Evolutionary conservation across 1,284 basidiomycete genomes (phyloP), one percentile per base, ranked within the genome.

Genomic region (Ustilago sp.): DNA sequence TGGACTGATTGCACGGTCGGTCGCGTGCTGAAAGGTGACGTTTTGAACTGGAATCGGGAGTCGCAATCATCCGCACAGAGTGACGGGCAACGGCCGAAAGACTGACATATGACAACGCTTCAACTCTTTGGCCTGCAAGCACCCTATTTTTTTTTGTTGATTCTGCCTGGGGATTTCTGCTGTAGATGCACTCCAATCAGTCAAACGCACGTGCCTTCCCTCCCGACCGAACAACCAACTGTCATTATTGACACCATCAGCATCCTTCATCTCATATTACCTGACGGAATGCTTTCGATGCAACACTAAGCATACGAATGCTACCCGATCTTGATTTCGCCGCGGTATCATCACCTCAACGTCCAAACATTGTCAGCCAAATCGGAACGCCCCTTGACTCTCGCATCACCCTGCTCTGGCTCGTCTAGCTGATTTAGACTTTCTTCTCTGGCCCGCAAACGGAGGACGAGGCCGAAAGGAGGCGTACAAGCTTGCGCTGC

Each of bases 191-290:
- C 4, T 12, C n/a, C 31, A 15, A 50, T 34, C 31, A 13, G n/a
- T 23, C 12, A 8, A 31, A 67, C 53, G 69, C 69, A 72, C 64
- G 69, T 67, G 63, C 69, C 69, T 64, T 60, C 13, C 32, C 35
- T n/a, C 39, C 12, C n/a, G n/a, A 31, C 54, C 58, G 36, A n/a
- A 28, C 23, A 28, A 28, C 23, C 23, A 28, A 28, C 23, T 2
- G 23, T 9, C 8, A 50, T 11, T 17, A 50, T 50, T 34, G 35
- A 39, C 38, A 23, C 23, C 54, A 39, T 23, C 4, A 57, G 3
- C 34, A 3, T n/a, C 17, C 12, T 13, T 54, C n/a, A n/a, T 6
- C 4, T 35, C 35, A 12, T 38, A 50, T 32, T 19, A 32, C n/a
- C 38, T 45, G 43, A 11, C 43, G 43, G n/a, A 19, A 19, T 19